Conservation (phyloP, 306 rosid species). For the Citrullus mucosospermus region DNA sequence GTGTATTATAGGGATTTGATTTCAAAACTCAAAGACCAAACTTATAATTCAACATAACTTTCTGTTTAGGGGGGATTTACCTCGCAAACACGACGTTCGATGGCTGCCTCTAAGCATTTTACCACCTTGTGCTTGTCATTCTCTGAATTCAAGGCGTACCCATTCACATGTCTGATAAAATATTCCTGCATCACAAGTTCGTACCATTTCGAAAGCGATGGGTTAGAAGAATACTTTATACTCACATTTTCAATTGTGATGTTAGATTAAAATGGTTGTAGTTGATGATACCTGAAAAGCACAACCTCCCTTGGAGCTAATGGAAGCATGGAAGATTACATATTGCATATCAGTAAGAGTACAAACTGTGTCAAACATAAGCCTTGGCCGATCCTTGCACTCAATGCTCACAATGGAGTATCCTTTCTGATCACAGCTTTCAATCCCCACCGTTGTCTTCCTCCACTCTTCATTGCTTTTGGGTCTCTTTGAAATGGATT, state of each 20-base stretch:
- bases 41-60: not conserved
- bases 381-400: conserved; percentile 50
- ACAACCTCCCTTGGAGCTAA: conserved; percentile 20
- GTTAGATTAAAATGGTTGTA: not conserved
- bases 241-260: not conserved
- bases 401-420: conserved; percentile 47
- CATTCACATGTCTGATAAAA: conserved; percentile 46
- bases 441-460: conserved; percentile 28
- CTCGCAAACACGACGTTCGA: conserved; percentile 59
- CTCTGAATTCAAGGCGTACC: conserved; percentile 32
- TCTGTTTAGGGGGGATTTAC: not conserved
- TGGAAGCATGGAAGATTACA: conserved; percentile 53
- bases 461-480: conserved; percentile 12
- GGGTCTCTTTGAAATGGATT: not conserved
- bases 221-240: not conserved
- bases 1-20: not conserved
- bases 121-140: conserved; percentile 57
- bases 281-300: conserved; percentile 42
- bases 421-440: conserved; percentile 47
- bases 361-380: conserved; percentile 71
- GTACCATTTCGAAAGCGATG: not conserved
- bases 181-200: conserved; percentile 30
- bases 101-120: conserved; percentile 59
- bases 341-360: conserved; percentile 66
- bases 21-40: not conserved